These are phyloP conservation scores for Rubia balearica DNA, from an alignment of 305 asterid genomes.

Conservation along the genomic window DNA sequence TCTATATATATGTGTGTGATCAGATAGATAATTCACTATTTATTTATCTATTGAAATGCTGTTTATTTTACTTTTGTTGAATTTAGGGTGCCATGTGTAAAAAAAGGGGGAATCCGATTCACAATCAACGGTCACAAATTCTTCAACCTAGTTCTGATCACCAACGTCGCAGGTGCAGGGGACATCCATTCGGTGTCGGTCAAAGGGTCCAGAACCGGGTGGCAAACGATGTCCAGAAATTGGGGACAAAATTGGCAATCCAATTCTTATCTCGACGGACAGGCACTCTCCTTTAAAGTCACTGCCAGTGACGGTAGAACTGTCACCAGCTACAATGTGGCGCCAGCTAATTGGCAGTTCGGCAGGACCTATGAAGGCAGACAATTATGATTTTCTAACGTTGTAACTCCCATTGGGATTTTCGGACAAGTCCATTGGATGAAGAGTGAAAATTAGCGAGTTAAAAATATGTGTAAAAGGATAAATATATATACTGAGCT, in stretches of 20 bases:
- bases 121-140: constrained; percentile 36
- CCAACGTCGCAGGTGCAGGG: constrained; percentile 35
- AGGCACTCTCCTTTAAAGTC: constrained; percentile 30
- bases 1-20: too few relatives aligned
- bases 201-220: constrained; percentile 36
- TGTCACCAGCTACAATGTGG: constrained; percentile 27
- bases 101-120: constrained; percentile 41
- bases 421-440: constrained; percentile 6
- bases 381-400: constrained; percentile 24
- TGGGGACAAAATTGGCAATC: constrained; percentile 57
- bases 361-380: constrained; percentile 39
- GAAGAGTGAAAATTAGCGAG: background rate
- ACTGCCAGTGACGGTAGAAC: constrained; percentile 41
- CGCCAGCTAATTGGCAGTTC: constrained; percentile 40
- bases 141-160: constrained; percentile 33
- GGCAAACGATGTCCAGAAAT: constrained; percentile 43
- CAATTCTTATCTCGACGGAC: constrained; percentile 34
- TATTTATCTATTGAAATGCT: background rate
- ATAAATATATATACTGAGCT: background rate
- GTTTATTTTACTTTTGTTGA: background rate
- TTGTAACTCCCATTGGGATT: background rate
- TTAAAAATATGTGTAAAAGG: background rate
- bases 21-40: too few relatives aligned
- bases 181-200: constrained; percentile 34
- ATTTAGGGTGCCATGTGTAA: constrained; percentile 36